Evolutionary conservation across 805 yeast species (phyloP), one percentile per base, ranked within the genome.

Genomic region (Candida sithepensis): DNA sequence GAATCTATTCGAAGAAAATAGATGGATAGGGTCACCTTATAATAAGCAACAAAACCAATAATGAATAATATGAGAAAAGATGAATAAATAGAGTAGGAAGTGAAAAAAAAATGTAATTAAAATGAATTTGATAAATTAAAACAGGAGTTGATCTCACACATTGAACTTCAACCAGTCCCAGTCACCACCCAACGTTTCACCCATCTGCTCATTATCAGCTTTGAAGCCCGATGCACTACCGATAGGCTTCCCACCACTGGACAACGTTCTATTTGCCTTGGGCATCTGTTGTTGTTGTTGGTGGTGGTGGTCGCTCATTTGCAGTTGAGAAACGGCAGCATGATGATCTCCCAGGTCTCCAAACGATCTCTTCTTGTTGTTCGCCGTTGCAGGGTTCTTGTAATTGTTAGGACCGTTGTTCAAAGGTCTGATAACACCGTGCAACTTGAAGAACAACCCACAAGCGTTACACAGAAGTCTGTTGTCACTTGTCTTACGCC

Each of bases 401-500:
- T 51, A 33, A 18, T 40, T 41, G 16, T 49, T 42, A 4, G 52
- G 40, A 16, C 43, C 47, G 43, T 54, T 56, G 42, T 50, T 55
- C 46, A 57, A 49, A n/a, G 69, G 68, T 46, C 70, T 56, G 14
- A 64, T 63, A 16, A 62, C 69, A 36, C 97, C 96, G 63, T 91
- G 97, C 33, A 91, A 74, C 70, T 91, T 91, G 56, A 88, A 74
- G 59, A 90, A 89, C 47, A 89, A 71, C 0, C 97, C 97, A 71
- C 97, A 89, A 2, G 97, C 97, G 68, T 91, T 91, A 64, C 97
- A 91, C 38, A 91, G 75, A 33, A 90, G 87, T 57, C 82, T 79
- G 24, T 91, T 92, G 21, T 87, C 82, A 55, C 88, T 95, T 9
- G 70, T 66, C 54, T 96, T 77, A 61, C 97, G 78, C 97, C 97